A percentile compares a stretch with the other conserved stretches of the same genome.
These are phyloP conservation scores for Blastocystis sp. DNA, from an alignment of 352 stramenopile species.

Conservation along the genomic window DNA sequence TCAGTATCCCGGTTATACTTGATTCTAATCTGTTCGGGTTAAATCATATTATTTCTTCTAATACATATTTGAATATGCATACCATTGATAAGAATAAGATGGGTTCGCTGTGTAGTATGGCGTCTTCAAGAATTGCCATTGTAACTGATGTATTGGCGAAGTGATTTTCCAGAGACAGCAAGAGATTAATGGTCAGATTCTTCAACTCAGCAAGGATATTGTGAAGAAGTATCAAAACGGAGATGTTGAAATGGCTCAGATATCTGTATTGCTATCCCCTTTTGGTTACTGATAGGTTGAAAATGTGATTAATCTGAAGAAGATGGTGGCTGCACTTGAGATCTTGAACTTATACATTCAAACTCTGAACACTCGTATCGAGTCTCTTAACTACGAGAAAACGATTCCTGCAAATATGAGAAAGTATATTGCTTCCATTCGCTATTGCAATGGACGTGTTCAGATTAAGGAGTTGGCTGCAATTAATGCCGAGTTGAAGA, in stretches of 20 bases:
- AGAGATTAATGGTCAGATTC: conserved; percentile 12
- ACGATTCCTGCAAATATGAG: conserved; percentile 29
- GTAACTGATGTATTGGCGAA: background rate
- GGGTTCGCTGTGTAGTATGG: background rate
- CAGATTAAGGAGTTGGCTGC: conserved; percentile 1
- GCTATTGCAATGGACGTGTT: conserved; percentile 31
- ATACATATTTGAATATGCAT: background rate
- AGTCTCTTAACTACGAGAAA: conserved; percentile 48
- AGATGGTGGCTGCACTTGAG: conserved; percentile 49
- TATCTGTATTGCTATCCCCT: background rate
- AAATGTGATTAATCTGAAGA: conserved; percentile 31
- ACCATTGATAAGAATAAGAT: conserved; percentile 2
- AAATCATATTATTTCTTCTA: background rate
- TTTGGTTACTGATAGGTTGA: background rate
- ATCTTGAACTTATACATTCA: conserved; percentile 56
- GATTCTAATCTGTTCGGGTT: background rate
- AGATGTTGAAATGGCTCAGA: conserved; percentile 38
- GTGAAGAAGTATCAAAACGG: conserved; percentile 42
- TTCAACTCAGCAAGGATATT: conserved; percentile 26
- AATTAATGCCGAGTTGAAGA: background rate
- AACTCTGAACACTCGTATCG: conserved; percentile 29
- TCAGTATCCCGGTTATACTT: background rate
- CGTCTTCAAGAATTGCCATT: background rate
- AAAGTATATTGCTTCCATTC: conserved; percentile 36
- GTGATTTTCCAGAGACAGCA: background rate